These are phyloP conservation scores for Haemoproteus tartakovskyi DNA, from an alignment of 169 alveolate genomes.

Conservation along the genomic window DNA sequence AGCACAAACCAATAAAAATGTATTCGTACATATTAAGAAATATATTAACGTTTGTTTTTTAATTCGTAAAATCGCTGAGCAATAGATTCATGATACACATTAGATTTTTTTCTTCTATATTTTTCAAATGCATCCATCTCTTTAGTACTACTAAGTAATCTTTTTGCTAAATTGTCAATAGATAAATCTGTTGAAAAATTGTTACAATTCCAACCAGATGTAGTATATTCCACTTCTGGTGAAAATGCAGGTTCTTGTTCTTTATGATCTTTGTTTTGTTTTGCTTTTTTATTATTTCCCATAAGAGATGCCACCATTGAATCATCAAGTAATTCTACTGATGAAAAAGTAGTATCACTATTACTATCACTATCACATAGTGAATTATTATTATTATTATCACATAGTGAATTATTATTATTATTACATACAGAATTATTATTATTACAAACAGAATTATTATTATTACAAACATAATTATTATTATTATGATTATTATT, in stretches of 20 bases:
- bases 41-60: conserved; percentile 12
- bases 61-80: conserved; percentile 47
- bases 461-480: too few relatives aligned
- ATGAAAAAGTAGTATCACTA: conserved; percentile 53
- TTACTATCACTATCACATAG: conserved; percentile 6
- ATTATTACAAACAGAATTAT: neutral
- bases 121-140: conserved; percentile 46
- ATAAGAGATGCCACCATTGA: conserved; percentile 34
- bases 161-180: conserved; percentile 6
- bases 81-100: conserved; percentile 58
- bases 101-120: conserved; percentile 43
- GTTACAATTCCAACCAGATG: neutral
- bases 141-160: neutral
- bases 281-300: conserved; percentile 15
- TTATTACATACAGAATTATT: neutral
- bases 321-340: conserved; percentile 37
- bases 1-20: too few relatives aligned
- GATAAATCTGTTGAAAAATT: neutral
- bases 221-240: conserved; percentile 41
- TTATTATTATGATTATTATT: too few relatives aligned
- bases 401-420: neutral
- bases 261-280: conserved; percentile 47
- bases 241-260: conserved; percentile 35
- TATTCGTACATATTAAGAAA: too few relatives aligned
- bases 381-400: neutral